Evolutionary conservation across 371 early-diverging fungal species (phyloP), one percentile per base, ranked within the genome.

Genomic region (Haplosporangium sp.): DNA sequence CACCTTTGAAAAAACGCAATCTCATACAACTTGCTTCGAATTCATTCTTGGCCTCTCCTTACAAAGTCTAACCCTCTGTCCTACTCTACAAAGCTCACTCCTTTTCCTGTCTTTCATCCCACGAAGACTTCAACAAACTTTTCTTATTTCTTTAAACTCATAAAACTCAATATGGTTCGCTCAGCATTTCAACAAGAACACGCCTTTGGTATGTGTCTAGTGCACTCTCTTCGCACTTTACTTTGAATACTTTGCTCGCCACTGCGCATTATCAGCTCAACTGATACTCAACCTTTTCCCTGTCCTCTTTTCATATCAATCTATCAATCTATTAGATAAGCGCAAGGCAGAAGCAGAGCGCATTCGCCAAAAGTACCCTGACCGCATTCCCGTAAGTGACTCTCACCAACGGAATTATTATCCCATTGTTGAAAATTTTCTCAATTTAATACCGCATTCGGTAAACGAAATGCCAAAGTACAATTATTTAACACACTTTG

Each of bases 161-260:
- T 39, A 45, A 47, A 50, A 34, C 52, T 9, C 27, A 44, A 40
- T 61, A 85, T 72, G 68, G 94, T 95, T 92, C 90, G 96, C 67
- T 96, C 96, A 67, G 93, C 96, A 85, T 98, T 98, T 83, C 95
- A 98, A 91, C 96, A 96, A 85, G 97, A 97, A 76, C 97, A 98
- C 84, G 92, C 94, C 47, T 96, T 96, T 81, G 97, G 97, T 96
- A 89, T 45, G 70, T 52, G 4, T 76, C 35, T 20, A 40, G 44
- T 57, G 48, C 45, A 48, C 19, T 53, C 7, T 60, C 9, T 20
- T 61, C 57, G 40, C 3, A 27, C 7, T 6, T 17, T 4, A 39
- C 3, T 0, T 39, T 27, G 6, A 19, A 39, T 2, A 1, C 37
- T 19, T 40, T 11, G 9, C 55, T 34, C 8, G 4, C 39, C 6